phyloP scores from a whole-genome alignment of 805 yeast genomes.

The Scheffersomyces coipomensis region DNA sequence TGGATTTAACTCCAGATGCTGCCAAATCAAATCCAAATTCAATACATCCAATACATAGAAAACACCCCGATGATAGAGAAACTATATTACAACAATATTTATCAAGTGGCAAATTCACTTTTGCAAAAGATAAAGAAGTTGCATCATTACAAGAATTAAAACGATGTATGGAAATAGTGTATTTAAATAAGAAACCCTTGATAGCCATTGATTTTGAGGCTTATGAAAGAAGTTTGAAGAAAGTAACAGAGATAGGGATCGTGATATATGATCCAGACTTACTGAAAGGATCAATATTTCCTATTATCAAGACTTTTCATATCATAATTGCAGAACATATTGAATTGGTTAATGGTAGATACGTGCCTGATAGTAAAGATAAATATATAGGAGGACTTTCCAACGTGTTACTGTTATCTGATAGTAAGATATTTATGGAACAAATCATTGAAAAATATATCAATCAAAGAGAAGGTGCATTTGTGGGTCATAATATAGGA shows the following conservation, averaged over 20 bases:
- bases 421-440: slow-evolving; percentile 40
- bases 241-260: slow-evolving; percentile 59
- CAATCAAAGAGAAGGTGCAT: slow-evolving; percentile 20
- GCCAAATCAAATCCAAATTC: too few species aligned
- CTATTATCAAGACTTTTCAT: slow-evolving; percentile 39
- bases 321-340: slow-evolving; percentile 46
- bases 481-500: slow-evolving; percentile 60
- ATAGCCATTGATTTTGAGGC: slow-evolving; percentile 60
- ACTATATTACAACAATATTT: slow-evolving; percentile 18
- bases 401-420: slow-evolving; percentile 32
- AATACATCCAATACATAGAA: too few species aligned
- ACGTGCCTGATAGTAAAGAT: slow-evolving; percentile 54
- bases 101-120: slow-evolving; percentile 13
- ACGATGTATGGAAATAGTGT: slow-evolving; percentile 18
- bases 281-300: slow-evolving; percentile 36
- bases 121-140: slow-evolving; percentile 11
- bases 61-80: slow-evolving; percentile 2
- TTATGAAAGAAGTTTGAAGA: slow-evolving; percentile 41
- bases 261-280: slow-evolving; percentile 54
- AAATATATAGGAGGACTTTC: slow-evolving; percentile 53
- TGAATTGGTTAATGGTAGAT: slow-evolving; percentile 43
- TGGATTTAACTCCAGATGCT: too few species aligned
- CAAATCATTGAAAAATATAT: slow-evolving; percentile 44
- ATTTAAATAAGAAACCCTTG: slow-evolving; percentile 26
- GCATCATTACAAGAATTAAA: slow-evolving; percentile 8